Conservation (phyloP, 108 stramenopile genomes). For the Nannochloropsis granulata region DNA sequence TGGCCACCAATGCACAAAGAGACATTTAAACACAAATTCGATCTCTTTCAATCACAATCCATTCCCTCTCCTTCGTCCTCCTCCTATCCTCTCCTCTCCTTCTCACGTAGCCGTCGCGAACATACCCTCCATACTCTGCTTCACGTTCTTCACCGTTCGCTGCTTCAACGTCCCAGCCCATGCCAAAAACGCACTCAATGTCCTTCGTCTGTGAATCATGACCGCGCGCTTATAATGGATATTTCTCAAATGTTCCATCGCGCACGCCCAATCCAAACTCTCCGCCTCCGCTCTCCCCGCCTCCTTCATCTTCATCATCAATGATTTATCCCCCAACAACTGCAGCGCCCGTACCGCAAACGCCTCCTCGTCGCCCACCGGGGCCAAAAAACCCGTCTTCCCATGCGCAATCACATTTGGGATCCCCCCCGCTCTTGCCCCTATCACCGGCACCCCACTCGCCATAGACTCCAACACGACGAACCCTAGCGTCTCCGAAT, state of each 20-base stretch:
- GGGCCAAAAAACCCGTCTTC: constrained; percentile 49
- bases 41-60: no score
- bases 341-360: constrained; percentile 4
- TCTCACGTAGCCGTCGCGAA: background rate
- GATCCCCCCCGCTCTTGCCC: constrained; percentile 55
- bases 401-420: constrained; percentile 52
- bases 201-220: background rate
- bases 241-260: constrained; percentile 33
- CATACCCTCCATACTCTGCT: background rate
- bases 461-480: constrained; percentile 68
- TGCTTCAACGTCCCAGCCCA: background rate
- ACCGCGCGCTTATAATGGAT: constrained; percentile 23
- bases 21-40: no score
- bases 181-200: background rate
- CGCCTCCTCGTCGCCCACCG: constrained; percentile 19
- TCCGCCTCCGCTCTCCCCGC: constrained; percentile 27
- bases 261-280: constrained; percentile 35
- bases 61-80: no score
- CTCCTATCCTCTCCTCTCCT: no score
- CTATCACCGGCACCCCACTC: constrained; percentile 60
- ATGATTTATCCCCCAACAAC: constrained; percentile 18
- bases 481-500: constrained; percentile 64
- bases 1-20: no score
- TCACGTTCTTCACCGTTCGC: background rate
- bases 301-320: constrained; percentile 11